These are phyloP conservation scores for Omphalotus olearius DNA, from an alignment of 1,284 basidiomycete genomes.

Conservation along the genomic window DNA sequence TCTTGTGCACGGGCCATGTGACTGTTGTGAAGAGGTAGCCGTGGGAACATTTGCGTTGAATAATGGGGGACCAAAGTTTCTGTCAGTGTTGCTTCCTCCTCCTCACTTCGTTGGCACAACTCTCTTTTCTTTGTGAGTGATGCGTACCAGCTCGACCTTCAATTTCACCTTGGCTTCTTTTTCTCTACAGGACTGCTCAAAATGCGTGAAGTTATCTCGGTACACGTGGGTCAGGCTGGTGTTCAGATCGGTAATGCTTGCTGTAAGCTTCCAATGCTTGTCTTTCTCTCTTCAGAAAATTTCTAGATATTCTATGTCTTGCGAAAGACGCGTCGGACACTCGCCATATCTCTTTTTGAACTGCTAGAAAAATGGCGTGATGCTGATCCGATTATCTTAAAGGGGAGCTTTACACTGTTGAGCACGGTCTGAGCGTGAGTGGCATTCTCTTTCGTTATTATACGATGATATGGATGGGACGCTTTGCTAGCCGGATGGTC, in stretches of 20 bases:
- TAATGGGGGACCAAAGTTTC: constrained; percentile 6
- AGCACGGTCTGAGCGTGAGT: constrained; percentile 94
- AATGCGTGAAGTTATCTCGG: constrained; percentile 92
- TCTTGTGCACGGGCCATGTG: constrained; percentile 10
- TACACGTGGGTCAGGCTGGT: constrained; percentile 95
- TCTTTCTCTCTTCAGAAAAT: constrained; percentile 16
- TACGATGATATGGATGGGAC: constrained; percentile 10
- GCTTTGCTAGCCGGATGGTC: constrained; percentile 78
- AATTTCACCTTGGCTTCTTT: background rate
- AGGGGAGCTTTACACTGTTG: constrained; percentile 87
- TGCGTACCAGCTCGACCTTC: background rate
- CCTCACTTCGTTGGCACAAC: constrained; percentile 7
- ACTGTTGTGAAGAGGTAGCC: background rate
- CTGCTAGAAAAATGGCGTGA: constrained; percentile 12
- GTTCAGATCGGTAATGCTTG: constrained; percentile 97
- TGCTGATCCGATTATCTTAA: constrained; percentile 22
- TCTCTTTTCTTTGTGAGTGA: constrained; percentile 7
- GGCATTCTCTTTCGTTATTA: constrained; percentile 9
- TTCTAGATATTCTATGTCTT: background rate
- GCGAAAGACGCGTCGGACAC: constrained; percentile 24
- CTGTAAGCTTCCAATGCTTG: constrained; percentile 53
- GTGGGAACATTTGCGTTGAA: constrained; percentile 5
- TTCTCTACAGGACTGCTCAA: constrained; percentile 8
- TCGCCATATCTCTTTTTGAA: background rate
- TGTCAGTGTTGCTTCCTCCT: constrained; percentile 3